These are phyloP conservation scores for Pseudocercospora macadamiae DNA, from an alignment of 2,329 filamentous ascomycete species.

Conservation along the genomic window DNA sequence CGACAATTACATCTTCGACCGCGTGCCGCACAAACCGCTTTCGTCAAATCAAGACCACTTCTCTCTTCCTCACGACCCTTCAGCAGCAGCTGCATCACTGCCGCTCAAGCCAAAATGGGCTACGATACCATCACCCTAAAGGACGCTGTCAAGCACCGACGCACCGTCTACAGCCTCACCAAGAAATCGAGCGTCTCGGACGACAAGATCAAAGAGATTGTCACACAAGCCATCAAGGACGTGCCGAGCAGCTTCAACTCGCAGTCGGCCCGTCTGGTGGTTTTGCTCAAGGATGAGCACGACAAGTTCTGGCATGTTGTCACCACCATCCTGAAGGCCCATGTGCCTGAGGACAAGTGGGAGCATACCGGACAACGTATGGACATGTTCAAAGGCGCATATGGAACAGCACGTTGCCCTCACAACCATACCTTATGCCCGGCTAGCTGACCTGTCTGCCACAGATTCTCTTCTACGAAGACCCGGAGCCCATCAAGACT, in stretches of 20 bases:
- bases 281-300: conserved; percentile 81
- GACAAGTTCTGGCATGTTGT: conserved; percentile 83
- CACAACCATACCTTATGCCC: neutral
- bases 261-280: conserved; percentile 76
- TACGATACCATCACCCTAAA: conserved; percentile 54
- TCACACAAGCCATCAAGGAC: conserved; percentile 62
- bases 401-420: conserved; percentile 68
- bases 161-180: conserved; percentile 54
- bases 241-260: conserved; percentile 86
- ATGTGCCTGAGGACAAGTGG: conserved; percentile 69
- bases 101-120: conserved; percentile 42
- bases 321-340: conserved; percentile 64
- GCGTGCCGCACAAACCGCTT: neutral
- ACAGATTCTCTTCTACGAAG: conserved; percentile 82
- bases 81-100: neutral
- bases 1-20: neutral
- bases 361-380: conserved; percentile 55
- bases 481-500: conserved; percentile 66
- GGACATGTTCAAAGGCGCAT: conserved; percentile 67
- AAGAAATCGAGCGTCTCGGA: conserved; percentile 71
- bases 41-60: neutral
- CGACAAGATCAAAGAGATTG: conserved; percentile 68
- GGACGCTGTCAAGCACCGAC: conserved; percentile 67
- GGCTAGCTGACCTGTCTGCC: neutral
- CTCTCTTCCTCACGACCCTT: neutral